phyloP scores from a whole-genome alignment of 73 alveolate genomes.

The Breviolum minutum region DNA sequence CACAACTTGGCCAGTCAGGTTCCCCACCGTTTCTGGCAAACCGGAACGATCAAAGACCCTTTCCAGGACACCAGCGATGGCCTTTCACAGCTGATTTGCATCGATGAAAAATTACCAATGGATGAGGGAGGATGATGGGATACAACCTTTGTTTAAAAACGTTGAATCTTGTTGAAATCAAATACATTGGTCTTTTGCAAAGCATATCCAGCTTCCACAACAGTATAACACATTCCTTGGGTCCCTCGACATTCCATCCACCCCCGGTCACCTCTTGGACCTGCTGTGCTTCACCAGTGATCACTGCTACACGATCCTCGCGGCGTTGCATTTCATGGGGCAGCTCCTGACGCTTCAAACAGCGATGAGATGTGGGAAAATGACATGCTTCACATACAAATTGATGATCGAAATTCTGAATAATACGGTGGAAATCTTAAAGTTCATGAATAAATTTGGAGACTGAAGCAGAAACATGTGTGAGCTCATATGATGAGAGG shows the following conservation, averaged over 20 bases:
- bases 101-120: not conserved
- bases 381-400: too few species aligned
- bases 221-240: too few species aligned
- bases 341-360: constrained; percentile 6
- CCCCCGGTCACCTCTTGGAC: constrained; percentile 37
- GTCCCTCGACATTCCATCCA: not conserved
- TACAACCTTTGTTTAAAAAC: too few species aligned
- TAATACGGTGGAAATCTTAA: too few species aligned
- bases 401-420: too few species aligned
- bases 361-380: not conserved
- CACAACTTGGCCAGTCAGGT: not conserved
- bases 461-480: too few species aligned
- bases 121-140: too few species aligned
- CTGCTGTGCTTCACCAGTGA: constrained; percentile 30
- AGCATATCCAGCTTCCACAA: too few species aligned
- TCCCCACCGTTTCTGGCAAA: constrained; percentile 26
- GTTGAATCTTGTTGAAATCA: too few species aligned
- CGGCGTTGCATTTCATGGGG: constrained; percentile 82
- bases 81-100: not conserved
- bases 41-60: constrained; percentile 77
- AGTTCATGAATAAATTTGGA: too few species aligned
- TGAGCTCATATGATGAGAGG: too few species aligned
- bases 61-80: constrained; percentile 59
- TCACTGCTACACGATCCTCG: constrained; percentile 70
- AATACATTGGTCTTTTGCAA: too few species aligned